Evolutionary conservation across 495 filamentous ascomycete species (phyloP), one percentile per base, ranked within the genome.

Genomic region (Penicillium desertorum): DNA sequence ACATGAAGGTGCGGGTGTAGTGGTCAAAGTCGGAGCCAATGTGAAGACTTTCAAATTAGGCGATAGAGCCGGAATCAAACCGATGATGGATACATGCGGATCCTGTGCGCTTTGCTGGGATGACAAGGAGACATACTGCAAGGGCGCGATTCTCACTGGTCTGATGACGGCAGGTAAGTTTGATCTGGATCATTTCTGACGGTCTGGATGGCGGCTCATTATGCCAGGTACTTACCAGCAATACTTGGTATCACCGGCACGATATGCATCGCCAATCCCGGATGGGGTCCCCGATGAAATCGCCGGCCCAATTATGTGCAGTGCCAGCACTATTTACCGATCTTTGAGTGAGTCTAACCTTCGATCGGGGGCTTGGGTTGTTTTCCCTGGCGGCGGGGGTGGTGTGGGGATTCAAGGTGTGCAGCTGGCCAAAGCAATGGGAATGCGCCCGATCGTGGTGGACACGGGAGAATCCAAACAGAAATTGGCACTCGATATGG

Each of bases 231-330:
- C 85, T 0, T 89, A 88, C 63, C 85, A 87, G 67, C 82, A 88
- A 66, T 89, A 88, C 56, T 78, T 83, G n/a, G 65, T 86, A 19
- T 79, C 78, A 0, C 81, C 84, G 7, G 83, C 83, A 0, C 80
- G 79, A 48, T 85, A 87, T 58, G 84, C 86, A 3, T 86, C 86
- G 0, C 85, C 82, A 3, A 86, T 88, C 59, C 86, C 86, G 5
- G 84, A 86, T 14, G 74, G 68, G 5, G 69, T 88, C n/a, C 71
- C 72, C 1, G 81, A 81, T 22, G 81, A 80, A 44, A 62, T 82
- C 19, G 85, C 85, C 5, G 86, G 83, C 1, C 86, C 86, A 1
- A 78, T 86, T 62, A 77, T 85, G 62, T 86, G 82, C 69, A 83
- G 79, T 25, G 81, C 81, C 3, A 74, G 83, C 12, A 84, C 82